These are phyloP conservation scores for Cardamine chenopodiifolia DNA, from an alignment of 345 rosid species.

Conservation along the genomic window DNA sequence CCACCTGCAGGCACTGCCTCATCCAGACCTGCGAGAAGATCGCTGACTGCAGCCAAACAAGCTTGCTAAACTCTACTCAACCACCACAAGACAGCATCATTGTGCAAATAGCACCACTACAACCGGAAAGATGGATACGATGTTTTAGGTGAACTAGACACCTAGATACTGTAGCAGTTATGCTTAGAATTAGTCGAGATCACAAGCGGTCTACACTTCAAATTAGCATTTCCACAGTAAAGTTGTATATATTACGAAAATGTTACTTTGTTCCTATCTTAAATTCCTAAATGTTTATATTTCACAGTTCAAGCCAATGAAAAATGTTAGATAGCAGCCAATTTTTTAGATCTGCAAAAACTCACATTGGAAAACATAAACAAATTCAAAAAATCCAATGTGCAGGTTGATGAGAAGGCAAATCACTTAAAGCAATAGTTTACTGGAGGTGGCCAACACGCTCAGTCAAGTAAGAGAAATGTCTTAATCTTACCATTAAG, in stretches of 20 bases:
- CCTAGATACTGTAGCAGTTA: conserved; percentile 29
- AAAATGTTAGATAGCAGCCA: neutral
- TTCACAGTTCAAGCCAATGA: neutral
- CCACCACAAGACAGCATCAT: conserved; percentile 52
- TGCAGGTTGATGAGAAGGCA: conserved; percentile 37
- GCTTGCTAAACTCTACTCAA: conserved; percentile 46
- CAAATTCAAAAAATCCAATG: conserved; percentile 29
- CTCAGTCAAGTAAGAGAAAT: conserved; percentile 37
- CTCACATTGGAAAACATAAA: conserved; percentile 21
- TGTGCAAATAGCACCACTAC: conserved; percentile 54
- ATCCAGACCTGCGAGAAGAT: conserved; percentile 73
- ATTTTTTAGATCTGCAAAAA: neutral
- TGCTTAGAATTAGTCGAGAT: conserved; percentile 31
- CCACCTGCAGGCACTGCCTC: conserved; percentile 86
- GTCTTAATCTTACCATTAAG: conserved; percentile 17
- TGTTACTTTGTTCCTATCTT: conserved; percentile 25
- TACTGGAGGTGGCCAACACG: conserved; percentile 35
- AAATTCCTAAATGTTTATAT: conserved; percentile 10
- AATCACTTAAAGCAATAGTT: conserved; percentile 31
- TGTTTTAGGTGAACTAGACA: conserved; percentile 49
- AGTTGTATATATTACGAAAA: conserved; percentile 44
- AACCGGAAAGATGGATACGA: conserved; percentile 61
- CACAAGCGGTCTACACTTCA: conserved; percentile 30
- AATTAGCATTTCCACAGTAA: conserved; percentile 37
- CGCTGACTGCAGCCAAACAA: conserved; percentile 53